Base-by-base conservation (phyloP, 148 eudicot genomes). In the Vaccinium macrocarpon region DNA sequence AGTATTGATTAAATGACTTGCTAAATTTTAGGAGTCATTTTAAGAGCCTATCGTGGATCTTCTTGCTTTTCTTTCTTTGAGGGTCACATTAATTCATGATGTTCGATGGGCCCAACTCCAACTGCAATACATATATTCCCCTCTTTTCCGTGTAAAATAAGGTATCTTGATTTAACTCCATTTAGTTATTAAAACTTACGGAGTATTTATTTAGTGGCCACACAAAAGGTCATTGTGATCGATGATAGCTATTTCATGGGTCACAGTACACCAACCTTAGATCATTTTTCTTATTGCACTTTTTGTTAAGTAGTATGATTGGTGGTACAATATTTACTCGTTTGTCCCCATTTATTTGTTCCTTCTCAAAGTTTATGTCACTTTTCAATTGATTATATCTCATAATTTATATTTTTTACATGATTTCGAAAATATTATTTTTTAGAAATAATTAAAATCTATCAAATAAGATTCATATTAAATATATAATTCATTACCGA, bases 151-250 rank as follows among this genome's bases (percentile, higher is more conserved):
- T 62, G 19, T 79, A 77, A 19, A 82, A 68, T 61, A 52, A 83
- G 80, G 80, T 68, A 73, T 27, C 84, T 80, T 85, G 83, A 88
- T 89, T 89, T 78, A 85, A 87, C 88, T 73, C 88, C 89, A 87
- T 66, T 52, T 42, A 56, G 68, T 75, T 42, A 4, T 5, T 42
- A 42, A 42, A 42, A 42, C 0, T 5, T 4, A n/a, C n/a, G n/a
- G n/a, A n/a, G n/a, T n/a, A 42, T 3, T 12, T 6, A 38, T 6
- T 6, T 55, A 81, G 82, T 77, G 81, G 35, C 79, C 56, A 8
- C 27, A 25, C 27, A 25, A 56, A 79, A 29, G 80, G 35, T 13
- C 46, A 62, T 81, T 52, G 4, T 81, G 83, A 81, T 81, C 48
- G 83, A 64, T 42, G 57, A 64, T 21, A 23, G 75, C 38, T 48